Percentiles rank a stretch among this genome's conserved stretches.
phyloP scores from a whole-genome alignment of 1,139 yeast genomes.

The Sugiyamaella neomexicana region DNA sequence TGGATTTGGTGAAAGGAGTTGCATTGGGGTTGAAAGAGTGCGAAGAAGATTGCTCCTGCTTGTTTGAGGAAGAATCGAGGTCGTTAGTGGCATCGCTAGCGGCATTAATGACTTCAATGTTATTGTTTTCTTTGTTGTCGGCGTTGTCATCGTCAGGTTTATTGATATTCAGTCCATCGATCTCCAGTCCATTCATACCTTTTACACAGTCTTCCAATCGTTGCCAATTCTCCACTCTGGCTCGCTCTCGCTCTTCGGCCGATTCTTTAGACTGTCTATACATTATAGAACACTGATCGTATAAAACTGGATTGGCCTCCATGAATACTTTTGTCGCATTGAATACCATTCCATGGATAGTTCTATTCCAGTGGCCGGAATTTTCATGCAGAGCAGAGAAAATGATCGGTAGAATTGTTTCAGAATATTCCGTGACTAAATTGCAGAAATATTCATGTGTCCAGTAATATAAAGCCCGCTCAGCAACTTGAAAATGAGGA shows the following conservation, averaged over 20 bases:
- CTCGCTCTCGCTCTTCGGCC: conserved; percentile 57
- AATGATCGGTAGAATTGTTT: conserved; percentile 86
- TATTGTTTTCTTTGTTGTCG: not conserved
- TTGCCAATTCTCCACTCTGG: conserved; percentile 73
- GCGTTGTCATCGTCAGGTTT: not conserved
- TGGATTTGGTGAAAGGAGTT: not conserved
- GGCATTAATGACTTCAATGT: not conserved
- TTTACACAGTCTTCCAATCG: conserved; percentile 46
- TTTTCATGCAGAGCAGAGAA: conserved; percentile 89
- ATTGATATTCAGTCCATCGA: not conserved
- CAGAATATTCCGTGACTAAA: conserved; percentile 84
- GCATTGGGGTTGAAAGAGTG: conserved; percentile 2
- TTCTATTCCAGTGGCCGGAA: conserved; percentile 80
- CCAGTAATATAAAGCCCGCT: conserved; percentile 92
- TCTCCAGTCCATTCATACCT: conserved; percentile 15
- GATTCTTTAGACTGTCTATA: conserved; percentile 76
- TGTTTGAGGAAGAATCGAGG: not conserved
- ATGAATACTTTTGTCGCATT: conserved; percentile 88
- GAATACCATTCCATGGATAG: conserved; percentile 86
- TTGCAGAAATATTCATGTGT: conserved; percentile 91
- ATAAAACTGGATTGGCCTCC: conserved; percentile 89
- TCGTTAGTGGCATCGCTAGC: not conserved
- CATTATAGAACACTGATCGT: conserved; percentile 86
- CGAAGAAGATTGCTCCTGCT: not conserved
- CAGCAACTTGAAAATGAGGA: conserved; percentile 96